Conservation (phyloP, 2,329 filamentous ascomycete genomes). For the Aspergillus caelatus region DNA sequence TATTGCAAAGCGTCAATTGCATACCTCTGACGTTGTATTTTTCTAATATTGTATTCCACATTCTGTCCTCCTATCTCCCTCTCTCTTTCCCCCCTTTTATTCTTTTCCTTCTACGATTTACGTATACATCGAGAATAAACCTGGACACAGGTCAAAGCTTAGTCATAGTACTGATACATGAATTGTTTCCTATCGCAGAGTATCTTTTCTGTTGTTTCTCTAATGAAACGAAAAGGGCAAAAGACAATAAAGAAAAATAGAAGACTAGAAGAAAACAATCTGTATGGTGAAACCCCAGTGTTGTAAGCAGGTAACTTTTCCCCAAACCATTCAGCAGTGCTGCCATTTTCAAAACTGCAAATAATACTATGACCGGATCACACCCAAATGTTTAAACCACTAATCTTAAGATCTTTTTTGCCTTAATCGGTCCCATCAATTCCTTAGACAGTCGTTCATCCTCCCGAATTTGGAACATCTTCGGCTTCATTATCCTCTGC, state of each 20-base stretch:
- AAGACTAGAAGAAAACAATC: not conserved
- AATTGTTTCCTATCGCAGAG: not conserved
- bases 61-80: not conserved
- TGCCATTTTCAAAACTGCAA: not conserved
- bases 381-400: slow-evolving; percentile 10
- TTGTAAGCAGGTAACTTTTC: not conserved
- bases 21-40: slow-evolving; percentile 5
- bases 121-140: slow-evolving; percentile 5
- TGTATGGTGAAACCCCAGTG: not conserved
- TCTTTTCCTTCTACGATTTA: slow-evolving; percentile 4
- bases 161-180: not conserved
- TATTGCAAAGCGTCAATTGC: not conserved
- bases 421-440: slow-evolving; percentile 16
- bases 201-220: not conserved
- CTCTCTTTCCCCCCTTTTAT: not conserved
- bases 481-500: slow-evolving; percentile 21
- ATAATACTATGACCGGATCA: not conserved
- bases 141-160: not conserved
- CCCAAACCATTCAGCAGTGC: not conserved
- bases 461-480: slow-evolving; percentile 19
- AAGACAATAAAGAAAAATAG: not conserved
- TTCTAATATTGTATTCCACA: slow-evolving; percentile 3
- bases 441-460: slow-evolving; percentile 20
- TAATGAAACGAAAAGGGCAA: not conserved
- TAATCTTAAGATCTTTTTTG: slow-evolving; percentile 19